Conservation (phyloP, 345 rosid species). For the Hirschfeldia incana region DNA sequence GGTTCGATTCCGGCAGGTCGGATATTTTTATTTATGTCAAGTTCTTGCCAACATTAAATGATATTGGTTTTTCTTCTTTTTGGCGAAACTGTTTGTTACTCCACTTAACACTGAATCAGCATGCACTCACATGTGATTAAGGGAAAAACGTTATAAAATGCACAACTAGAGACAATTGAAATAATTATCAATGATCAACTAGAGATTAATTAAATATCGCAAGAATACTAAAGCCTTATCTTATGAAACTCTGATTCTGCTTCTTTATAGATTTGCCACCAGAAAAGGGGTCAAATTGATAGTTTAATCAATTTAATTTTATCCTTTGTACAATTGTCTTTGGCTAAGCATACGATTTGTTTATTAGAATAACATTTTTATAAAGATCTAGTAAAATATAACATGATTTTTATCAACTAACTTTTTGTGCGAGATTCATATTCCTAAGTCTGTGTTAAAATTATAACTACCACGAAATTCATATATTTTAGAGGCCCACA, state of each 20-base stretch:
- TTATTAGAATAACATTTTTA: not conserved
- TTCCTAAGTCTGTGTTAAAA: not conserved
- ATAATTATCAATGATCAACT: conserved; percentile 1
- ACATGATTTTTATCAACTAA: not conserved
- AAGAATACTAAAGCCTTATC: not conserved
- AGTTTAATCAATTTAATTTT: not conserved
- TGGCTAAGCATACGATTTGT: not conserved
- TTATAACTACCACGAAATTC: not conserved
- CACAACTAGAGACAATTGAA: not conserved
- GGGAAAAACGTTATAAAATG: conserved; percentile 21
- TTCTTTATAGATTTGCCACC: conserved; percentile 37
- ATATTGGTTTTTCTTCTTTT: not conserved
- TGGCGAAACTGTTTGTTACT: conserved; percentile 3
- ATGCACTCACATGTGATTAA: conserved; percentile 23
- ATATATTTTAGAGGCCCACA: conserved; percentile 2
- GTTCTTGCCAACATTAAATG: not conserved
- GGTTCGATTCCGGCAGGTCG: conserved; percentile 46
- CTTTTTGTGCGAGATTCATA: not conserved
- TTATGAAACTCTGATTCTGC: conserved; percentile 29
- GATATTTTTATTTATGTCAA: not conserved
- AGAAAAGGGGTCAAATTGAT: conserved; percentile 11
- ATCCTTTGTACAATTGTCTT: not conserved
- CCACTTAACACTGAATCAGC: conserved; percentile 12
- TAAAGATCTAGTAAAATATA: not conserved
- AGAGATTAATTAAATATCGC: not conserved